phyloP scores from a whole-genome alignment of 495 filamentous ascomycete species.

The Podospora didyma region DNA sequence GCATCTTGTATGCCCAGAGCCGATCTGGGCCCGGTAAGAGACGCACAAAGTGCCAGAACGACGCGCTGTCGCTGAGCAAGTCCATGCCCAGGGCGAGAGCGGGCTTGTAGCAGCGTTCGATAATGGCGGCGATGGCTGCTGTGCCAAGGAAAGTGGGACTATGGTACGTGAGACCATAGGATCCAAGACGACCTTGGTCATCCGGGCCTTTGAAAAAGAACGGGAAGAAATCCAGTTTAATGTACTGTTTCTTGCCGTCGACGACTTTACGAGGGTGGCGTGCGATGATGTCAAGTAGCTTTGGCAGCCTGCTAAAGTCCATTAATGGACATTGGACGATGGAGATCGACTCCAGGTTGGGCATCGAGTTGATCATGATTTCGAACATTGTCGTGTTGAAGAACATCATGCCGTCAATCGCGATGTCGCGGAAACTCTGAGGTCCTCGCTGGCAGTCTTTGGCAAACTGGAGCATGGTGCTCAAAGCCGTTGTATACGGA shows the following conservation, averaged over 20 bases:
- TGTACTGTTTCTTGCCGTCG: neutral
- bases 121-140: constrained; percentile 10
- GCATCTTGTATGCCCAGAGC: constrained; percentile 24
- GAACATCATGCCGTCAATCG: constrained; percentile 20
- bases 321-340: constrained; percentile 22
- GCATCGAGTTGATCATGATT: constrained; percentile 20
- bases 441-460: neutral
- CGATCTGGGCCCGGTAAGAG: constrained; percentile 22
- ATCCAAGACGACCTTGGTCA: constrained; percentile 4
- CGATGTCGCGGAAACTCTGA: constrained; percentile 14
- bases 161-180: constrained; percentile 23
- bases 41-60: constrained; percentile 22
- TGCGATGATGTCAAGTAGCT: constrained; percentile 12
- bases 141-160: constrained; percentile 21
- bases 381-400: constrained; percentile 12
- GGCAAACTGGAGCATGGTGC: constrained; percentile 1
- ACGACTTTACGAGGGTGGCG: neutral
- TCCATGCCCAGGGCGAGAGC: constrained; percentile 22
- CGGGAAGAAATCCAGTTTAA: constrained; percentile 21
- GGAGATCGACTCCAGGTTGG: constrained; percentile 17
- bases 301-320: constrained; percentile 20
- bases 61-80: constrained; percentile 20
- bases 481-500: neutral
- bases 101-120: neutral
- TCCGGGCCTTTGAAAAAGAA: constrained; percentile 20